Percentiles rank a stretch among this genome's conserved stretches.
Conservation (phyloP, 257 asterid species). For the Nicotiana attenuata region DNA sequence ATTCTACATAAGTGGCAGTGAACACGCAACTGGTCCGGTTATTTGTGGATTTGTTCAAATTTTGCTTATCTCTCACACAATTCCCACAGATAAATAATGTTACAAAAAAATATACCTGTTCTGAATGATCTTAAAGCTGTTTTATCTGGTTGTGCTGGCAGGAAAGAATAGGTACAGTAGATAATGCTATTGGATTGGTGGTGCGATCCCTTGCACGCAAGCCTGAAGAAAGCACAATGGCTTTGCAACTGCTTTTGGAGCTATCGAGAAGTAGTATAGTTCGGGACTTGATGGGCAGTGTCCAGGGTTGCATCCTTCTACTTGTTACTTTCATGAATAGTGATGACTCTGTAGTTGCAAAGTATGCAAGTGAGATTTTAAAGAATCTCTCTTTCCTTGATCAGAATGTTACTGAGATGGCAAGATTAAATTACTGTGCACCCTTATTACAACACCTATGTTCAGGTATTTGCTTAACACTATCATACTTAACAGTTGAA, state of each 20-base stretch:
- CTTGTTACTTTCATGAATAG: constrained; percentile 36
- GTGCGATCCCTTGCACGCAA: constrained; percentile 45
- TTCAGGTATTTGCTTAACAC: constrained; percentile 25
- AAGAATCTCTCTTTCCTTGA: constrained; percentile 33
- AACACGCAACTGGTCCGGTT: not conserved
- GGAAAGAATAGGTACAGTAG: constrained; percentile 35
- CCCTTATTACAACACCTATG: constrained; percentile 36
- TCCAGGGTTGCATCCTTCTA: constrained; percentile 45
- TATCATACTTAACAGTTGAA: not conserved
- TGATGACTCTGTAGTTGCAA: constrained; percentile 35
- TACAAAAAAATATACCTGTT: not conserved
- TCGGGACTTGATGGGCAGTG: constrained; percentile 28
- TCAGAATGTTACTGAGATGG: constrained; percentile 40
- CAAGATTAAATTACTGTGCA: constrained; percentile 31
- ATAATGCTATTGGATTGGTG: constrained; percentile 27
- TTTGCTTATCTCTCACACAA: not conserved
- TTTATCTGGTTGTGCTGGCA: constrained; percentile 14
- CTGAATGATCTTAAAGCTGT: not conserved
- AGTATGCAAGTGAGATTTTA: constrained; percentile 28
- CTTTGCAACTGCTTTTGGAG: constrained; percentile 38
- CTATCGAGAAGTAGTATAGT: constrained; percentile 26
- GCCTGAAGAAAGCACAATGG: constrained; percentile 38
- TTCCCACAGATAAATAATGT: not conserved
- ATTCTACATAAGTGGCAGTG: not conserved
- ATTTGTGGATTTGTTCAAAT: not conserved